Evolutionary conservation across 208 protist genomes (phyloP).

Genomic region (Acanthamoeba triangularis): DNA sequence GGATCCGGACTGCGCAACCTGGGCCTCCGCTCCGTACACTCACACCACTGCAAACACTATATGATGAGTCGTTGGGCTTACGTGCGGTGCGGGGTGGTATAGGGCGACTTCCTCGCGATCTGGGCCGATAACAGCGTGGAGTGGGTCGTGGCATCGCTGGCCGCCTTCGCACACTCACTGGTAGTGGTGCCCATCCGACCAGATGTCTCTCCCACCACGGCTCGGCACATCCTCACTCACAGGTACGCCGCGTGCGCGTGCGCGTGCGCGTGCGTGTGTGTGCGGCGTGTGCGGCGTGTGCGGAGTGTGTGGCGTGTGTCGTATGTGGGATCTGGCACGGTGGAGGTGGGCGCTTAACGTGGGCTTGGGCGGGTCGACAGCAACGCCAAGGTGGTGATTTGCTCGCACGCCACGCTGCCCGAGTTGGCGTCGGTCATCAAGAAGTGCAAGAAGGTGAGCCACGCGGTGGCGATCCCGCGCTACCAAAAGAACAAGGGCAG

Average conservation of each 20-base stretch:
- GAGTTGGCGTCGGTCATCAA: background rate
- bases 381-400: background rate
- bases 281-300: too few relatives aligned
- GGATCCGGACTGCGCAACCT: conserved; percentile 40
- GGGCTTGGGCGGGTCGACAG: background rate
- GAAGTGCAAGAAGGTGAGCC: conserved; percentile 34
- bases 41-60: background rate
- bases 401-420: background rate
- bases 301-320: too few relatives aligned
- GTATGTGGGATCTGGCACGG: too few relatives aligned
- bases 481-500: background rate
- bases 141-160: conserved; percentile 25
- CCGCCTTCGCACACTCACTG: conserved; percentile 8
- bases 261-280: too few relatives aligned
- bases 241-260: background rate
- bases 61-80: background rate
- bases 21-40: background rate
- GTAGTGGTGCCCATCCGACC: conserved; percentile 32
- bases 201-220: background rate
- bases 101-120: conserved; percentile 39
- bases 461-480: background rate
- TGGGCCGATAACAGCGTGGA: conserved; percentile 69
- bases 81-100: background rate
- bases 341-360: background rate
- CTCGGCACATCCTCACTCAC: conserved; percentile 37